Evolutionary conservation across 108 stramenopile genomes (phyloP).

Genomic region (Cyclotella atomus): DNA sequence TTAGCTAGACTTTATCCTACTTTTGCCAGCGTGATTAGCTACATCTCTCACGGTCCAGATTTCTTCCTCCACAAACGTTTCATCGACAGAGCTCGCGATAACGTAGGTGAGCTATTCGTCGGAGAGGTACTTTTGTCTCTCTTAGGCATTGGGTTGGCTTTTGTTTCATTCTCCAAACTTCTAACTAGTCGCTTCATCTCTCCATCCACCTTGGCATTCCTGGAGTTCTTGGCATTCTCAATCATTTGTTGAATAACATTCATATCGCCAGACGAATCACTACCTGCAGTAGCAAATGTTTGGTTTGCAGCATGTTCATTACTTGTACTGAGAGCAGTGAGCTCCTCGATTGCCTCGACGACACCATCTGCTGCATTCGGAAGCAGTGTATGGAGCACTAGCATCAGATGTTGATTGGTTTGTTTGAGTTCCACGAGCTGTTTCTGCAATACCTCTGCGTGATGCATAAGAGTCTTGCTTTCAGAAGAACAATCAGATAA

Average conservation of each 20-base stretch:
- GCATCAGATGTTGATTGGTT: neutral
- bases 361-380: neutral
- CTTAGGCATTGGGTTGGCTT: neutral
- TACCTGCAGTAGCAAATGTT: neutral
- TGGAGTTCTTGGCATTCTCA: neutral
- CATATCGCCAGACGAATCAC: neutral
- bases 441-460: neutral
- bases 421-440: neutral
- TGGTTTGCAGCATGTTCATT: neutral
- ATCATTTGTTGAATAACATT: neutral
- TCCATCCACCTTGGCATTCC: neutral
- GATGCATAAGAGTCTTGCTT: neutral
- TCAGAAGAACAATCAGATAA: neutral
- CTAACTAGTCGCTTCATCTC: neutral
- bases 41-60: neutral
- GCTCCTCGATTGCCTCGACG: neutral
- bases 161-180: neutral
- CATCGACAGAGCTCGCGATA: neutral
- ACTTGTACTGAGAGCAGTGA: neutral
- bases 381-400: neutral
- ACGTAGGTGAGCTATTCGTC: neutral
- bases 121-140: neutral
- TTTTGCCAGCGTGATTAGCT: no score
- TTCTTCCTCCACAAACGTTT: conserved; percentile 3
- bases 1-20: no score